Evolutionary conservation across 2,329 filamentous ascomycete species (phyloP).

Genomic region (Sclerotinia nivalis): DNA sequence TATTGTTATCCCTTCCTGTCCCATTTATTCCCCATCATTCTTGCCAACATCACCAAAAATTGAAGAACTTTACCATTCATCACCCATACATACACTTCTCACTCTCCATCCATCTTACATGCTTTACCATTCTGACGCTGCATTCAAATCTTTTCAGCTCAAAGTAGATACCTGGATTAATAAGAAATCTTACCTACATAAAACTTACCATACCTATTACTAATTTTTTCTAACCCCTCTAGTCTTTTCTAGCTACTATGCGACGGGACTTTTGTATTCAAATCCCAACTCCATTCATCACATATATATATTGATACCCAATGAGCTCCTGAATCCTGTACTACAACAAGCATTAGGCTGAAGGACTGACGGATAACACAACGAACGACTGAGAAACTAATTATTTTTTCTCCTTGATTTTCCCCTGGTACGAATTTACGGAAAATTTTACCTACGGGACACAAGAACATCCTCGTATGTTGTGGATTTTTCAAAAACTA

Average conservation of each 20-base stretch:
- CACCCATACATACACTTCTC: constrained; percentile 8
- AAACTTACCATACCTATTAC: background rate
- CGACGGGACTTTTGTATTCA: constrained; percentile 15
- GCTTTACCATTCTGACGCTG: constrained; percentile 7
- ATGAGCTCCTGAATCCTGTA: constrained; percentile 14
- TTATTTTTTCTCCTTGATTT: background rate
- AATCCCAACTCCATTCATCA: constrained; percentile 23
- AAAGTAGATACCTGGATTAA: constrained; percentile 5
- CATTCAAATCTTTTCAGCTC: constrained; percentile 8
- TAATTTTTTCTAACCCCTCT: background rate
- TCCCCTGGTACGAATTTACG: constrained; percentile 1
- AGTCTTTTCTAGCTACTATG: constrained; percentile 6
- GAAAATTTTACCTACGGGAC: constrained; percentile 13
- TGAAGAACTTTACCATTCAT: constrained; percentile 11
- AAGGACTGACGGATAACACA: constrained; percentile 5
- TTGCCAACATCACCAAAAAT: constrained; percentile 2
- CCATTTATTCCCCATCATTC: constrained; percentile 4
- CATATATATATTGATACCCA: constrained; percentile 24
- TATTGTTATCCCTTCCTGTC: background rate
- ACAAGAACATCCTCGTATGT: constrained; percentile 19
- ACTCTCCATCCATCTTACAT: background rate
- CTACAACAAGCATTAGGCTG: constrained; percentile 19
- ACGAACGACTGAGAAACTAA: constrained; percentile 11
- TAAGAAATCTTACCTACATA: constrained; percentile 20
- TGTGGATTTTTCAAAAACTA: constrained; percentile 15